These are phyloP conservation scores for Pseudogymnoascus sp. DNA, from an alignment of 2,329 filamentous ascomycete genomes.

Conservation along the genomic window DNA sequence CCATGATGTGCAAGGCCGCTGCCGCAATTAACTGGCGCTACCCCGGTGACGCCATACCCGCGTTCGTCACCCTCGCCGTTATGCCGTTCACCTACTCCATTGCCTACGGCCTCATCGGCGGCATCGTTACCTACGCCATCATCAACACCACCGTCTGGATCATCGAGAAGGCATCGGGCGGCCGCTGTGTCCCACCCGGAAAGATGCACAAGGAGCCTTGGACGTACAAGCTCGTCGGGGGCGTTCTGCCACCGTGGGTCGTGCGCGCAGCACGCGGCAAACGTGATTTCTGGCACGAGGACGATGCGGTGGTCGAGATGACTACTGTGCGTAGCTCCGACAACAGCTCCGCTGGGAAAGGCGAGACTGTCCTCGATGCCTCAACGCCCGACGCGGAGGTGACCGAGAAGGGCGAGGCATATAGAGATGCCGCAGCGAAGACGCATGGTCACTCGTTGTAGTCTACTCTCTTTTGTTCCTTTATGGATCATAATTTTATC, in stretches of 20 bases:
- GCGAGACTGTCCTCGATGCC: not conserved
- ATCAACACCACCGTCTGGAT: slow-evolving; percentile 68
- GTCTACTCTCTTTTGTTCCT: not conserved
- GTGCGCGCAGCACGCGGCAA: slow-evolving; percentile 57
- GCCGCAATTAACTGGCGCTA: slow-evolving; percentile 87
- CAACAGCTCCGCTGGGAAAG: not conserved
- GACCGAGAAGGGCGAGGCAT: not conserved
- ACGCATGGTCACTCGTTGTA: not conserved
- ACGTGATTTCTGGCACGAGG: slow-evolving; percentile 63
- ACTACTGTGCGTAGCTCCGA: not conserved
- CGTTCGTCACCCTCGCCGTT: slow-evolving; percentile 74
- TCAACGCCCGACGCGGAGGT: not conserved
- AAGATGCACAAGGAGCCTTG: slow-evolving; percentile 72
- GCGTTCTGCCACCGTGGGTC: slow-evolving; percentile 69
- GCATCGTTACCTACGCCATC: slow-evolving; percentile 68
- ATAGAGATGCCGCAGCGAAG: not conserved
- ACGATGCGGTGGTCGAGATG: slow-evolving; percentile 21
- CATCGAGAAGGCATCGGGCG: slow-evolving; percentile 58
- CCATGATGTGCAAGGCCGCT: slow-evolving; percentile 74
- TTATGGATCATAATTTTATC: not conserved
- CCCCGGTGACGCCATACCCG: slow-evolving; percentile 74
- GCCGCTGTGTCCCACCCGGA: slow-evolving; percentile 67
- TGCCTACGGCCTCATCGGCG: slow-evolving; percentile 73
- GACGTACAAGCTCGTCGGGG: slow-evolving; percentile 71
- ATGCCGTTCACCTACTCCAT: slow-evolving; percentile 93